phyloP scores from a whole-genome alignment of 495 filamentous ascomycete genomes.

The Neurospora intermedia region DNA sequence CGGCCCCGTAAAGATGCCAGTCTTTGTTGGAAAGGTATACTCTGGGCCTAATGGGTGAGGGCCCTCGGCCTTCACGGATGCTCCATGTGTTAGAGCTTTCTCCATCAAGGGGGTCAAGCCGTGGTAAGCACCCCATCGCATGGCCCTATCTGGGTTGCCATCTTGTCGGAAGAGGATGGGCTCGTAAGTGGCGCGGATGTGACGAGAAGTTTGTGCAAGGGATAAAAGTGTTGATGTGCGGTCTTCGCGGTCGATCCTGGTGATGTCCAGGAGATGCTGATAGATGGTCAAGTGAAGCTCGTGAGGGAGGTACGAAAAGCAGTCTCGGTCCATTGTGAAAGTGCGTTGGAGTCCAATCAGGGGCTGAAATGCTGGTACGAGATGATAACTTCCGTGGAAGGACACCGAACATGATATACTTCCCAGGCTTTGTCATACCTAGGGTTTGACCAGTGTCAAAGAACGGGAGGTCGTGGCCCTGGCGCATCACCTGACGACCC shows the following conservation, averaged over 20 bases:
- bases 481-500: neutral
- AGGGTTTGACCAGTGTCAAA: neutral
- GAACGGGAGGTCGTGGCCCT: neutral
- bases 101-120: neutral
- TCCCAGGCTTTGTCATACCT: neutral
- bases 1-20: neutral
- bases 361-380: neutral
- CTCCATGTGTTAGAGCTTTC: neutral
- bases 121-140: neutral
- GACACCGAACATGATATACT: neutral
- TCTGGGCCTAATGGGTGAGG: neutral
- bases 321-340: neutral
- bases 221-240: neutral
- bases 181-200: neutral
- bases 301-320: neutral
- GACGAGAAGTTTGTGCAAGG: neutral
- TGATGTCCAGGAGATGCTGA: neutral
- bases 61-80: neutral
- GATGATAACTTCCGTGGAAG: neutral
- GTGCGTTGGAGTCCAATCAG: neutral
- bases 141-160: neutral
- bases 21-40: neutral
- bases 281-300: neutral
- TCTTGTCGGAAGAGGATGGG: neutral
- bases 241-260: neutral